Evolutionary conservation across 768 basidiomycete species (phyloP).

Genomic region (Cyathus striatus): DNA sequence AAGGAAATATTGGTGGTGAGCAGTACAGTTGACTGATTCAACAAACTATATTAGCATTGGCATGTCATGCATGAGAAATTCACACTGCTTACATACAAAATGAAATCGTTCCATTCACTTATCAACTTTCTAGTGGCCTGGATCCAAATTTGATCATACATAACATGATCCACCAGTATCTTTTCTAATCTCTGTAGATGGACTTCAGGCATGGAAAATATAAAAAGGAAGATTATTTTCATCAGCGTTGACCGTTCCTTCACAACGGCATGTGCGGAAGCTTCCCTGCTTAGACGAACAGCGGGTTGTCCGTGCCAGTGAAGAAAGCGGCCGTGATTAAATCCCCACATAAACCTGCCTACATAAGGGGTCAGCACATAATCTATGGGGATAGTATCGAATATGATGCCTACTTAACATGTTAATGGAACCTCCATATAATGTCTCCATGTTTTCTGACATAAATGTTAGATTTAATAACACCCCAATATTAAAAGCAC

Average conservation of each 20-base stretch:
- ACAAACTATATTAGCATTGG: no score
- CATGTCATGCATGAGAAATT: no score
- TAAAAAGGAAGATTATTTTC: slow-evolving; percentile 28
- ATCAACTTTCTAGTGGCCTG: slow-evolving; percentile 37
- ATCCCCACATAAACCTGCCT: slow-evolving; percentile 41
- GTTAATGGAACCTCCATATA: slow-evolving; percentile 17
- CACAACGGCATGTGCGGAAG: slow-evolving; percentile 29
- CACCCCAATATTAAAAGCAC: not conserved
- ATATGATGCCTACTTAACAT: slow-evolving; percentile 19
- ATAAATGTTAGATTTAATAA: not conserved
- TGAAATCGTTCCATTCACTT: slow-evolving; percentile 47
- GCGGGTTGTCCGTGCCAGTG: slow-evolving; percentile 5
- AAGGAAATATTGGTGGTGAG: slow-evolving; percentile 57
- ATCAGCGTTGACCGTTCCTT: slow-evolving; percentile 31
- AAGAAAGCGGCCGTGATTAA: slow-evolving; percentile 14
- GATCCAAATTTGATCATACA: slow-evolving; percentile 36
- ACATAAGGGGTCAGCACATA: not conserved
- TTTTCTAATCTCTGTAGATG: slow-evolving; percentile 39
- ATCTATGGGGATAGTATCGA: not conserved
- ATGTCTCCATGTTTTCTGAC: slow-evolving; percentile 20
- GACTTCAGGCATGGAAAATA: slow-evolving; percentile 46
- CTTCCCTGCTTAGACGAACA: slow-evolving; percentile 39
- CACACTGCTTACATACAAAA: slow-evolving; percentile 49
- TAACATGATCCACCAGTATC: slow-evolving; percentile 44
- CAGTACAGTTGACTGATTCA: slow-evolving; percentile 53